Conservation (phyloP, 2,329 filamentous ascomycete species). For the Aspergillus flavus region DNA sequence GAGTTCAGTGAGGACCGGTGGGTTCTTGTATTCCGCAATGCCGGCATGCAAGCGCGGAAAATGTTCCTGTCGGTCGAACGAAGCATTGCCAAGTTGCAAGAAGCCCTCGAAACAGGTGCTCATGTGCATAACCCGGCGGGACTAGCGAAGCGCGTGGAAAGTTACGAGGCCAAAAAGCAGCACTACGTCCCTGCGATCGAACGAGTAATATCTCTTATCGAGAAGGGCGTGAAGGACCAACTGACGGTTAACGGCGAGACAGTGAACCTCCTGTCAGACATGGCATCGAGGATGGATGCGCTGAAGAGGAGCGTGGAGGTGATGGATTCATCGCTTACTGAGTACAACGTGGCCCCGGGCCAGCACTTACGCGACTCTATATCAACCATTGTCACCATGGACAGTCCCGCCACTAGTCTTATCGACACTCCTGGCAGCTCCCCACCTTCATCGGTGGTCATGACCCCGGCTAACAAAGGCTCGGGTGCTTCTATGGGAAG, state of each 20-base stretch:
- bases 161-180: slow-evolving; percentile 89
- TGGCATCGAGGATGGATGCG: slow-evolving; percentile 78
- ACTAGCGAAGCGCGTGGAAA: slow-evolving; percentile 83
- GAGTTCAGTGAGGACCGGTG: slow-evolving; percentile 95
- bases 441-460: slow-evolving; percentile 66
- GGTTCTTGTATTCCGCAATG: slow-evolving; percentile 93
- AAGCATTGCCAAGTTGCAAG: slow-evolving; percentile 78
- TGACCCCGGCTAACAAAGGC: slow-evolving; percentile 56
- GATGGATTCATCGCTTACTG: slow-evolving; percentile 74
- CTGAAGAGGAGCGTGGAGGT: slow-evolving; percentile 76
- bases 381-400: slow-evolving; percentile 85
- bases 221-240: slow-evolving; percentile 93
- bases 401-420: slow-evolving; percentile 71
- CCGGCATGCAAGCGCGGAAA: slow-evolving; percentile 87
- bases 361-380: slow-evolving; percentile 89
- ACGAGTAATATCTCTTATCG: slow-evolving; percentile 86
- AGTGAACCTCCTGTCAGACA: slow-evolving; percentile 78
- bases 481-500: slow-evolving; percentile 47
- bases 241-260: slow-evolving; percentile 97
- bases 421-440: slow-evolving; percentile 73
- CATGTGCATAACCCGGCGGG: slow-evolving; percentile 71
- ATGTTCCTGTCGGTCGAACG: slow-evolving; percentile 96
- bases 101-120: slow-evolving; percentile 73
- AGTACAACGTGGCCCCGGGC: slow-evolving; percentile 62
- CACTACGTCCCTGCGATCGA: slow-evolving; percentile 95